Evolutionary conservation across 306 rosid genomes (phyloP), one percentile per base, ranked within the genome.

Genomic region (Castanea crenata): DNA sequence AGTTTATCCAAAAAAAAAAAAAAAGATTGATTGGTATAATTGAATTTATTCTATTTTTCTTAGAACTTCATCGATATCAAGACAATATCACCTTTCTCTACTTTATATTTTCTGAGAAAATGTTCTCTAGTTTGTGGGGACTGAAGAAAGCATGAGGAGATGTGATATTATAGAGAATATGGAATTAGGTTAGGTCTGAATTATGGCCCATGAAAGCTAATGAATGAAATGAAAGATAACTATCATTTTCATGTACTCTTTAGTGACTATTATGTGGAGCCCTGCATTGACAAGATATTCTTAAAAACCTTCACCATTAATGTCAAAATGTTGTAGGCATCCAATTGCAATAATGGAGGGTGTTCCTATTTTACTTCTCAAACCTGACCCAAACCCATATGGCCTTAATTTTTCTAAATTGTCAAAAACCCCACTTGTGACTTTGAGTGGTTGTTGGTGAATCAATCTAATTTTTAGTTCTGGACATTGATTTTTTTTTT

Each of bases 351-450:
- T 63, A 20, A 63, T 31, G 23, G 35, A 4, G 3, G 38, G 68
- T 21, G 65, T 68, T 21, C 6, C 80, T 7, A 0, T 21, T 69
- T 56, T 56, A 25, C 23, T 46, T 21, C 13, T 61, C 71, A 41
- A 27, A 38, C 34, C 25, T 44, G 59, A 61, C 79, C 58, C 61
- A 23, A 61, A 18, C 20, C 51, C 67, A 29, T 61, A 41, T 63
- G 52, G 6, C 38, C 68, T 25, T 62, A 2, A 5, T 52, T 71
- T 75, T 71, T 71, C 71, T 62, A 59, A 46, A 71, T n/a, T 44
- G 38, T 31, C 41, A 23, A 78, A 44, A 44, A 35, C 35, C 57
- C 81, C 76, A 44, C 70, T 29, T 70, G 52, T 58, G 80, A 54
- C 55, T 49, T 69, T 55, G 69, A 1, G 75, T 15, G 32, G 5